A percentile compares a stretch with the other conserved stretches of the same genome.
These are phyloP conservation scores for Tubosaeta brunneosetosa DNA, from an alignment of 768 basidiomycete species.

Conservation along the genomic window DNA sequence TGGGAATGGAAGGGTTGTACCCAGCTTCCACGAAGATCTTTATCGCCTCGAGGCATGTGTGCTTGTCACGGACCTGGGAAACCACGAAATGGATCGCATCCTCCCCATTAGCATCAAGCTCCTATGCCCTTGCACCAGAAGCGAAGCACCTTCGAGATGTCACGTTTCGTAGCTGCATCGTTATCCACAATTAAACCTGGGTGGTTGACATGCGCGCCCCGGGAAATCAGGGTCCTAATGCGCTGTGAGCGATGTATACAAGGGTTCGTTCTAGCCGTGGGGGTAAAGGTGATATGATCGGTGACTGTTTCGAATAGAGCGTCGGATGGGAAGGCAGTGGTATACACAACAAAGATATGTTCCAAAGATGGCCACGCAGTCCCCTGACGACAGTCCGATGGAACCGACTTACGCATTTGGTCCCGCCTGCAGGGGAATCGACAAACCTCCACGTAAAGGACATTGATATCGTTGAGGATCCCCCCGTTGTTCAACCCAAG, in stretches of 20 bases:
- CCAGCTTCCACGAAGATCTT: neutral
- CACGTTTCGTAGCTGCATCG: too few relatives aligned
- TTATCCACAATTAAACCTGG: neutral
- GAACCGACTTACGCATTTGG: neutral
- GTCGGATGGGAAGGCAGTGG: slow-evolving; percentile 1
- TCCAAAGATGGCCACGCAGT: slow-evolving; percentile 2
- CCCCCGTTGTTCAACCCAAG: neutral
- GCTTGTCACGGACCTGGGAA: neutral
- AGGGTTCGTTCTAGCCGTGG: slow-evolving; percentile 2
- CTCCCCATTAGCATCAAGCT: neutral
- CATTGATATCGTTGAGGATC: slow-evolving; percentile 3
- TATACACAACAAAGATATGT: slow-evolving; percentile 3
- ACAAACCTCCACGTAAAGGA: neutral
- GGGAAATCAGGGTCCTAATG: neutral
- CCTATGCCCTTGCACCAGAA: too few relatives aligned
- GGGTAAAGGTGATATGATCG: neutral
- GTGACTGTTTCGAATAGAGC: neutral
- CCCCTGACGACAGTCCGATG: neutral
- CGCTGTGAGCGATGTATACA: neutral
- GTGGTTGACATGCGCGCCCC: neutral
- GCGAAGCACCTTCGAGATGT: too few relatives aligned
- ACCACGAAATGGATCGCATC: neutral
- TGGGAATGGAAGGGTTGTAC: neutral
- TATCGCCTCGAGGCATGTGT: neutral
- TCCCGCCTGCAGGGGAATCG: slow-evolving; percentile 1